Evolutionary conservation across 2,329 filamentous ascomycete species (phyloP).

Genomic region (Cytospora piceae): DNA sequence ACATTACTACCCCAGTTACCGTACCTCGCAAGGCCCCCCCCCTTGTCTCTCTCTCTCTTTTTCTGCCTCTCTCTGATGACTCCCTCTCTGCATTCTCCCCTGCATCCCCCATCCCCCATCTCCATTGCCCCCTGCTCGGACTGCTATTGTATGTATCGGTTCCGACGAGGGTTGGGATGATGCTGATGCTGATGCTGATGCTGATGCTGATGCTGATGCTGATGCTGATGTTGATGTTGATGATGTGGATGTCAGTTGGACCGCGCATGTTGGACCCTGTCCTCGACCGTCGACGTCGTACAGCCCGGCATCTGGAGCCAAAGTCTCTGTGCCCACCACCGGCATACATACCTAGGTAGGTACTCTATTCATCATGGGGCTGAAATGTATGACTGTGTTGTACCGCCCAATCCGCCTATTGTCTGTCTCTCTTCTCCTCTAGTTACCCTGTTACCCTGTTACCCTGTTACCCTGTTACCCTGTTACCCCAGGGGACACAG

Average conservation of each 20-base stretch:
- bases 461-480: no score
- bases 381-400: slow-evolving; percentile 21
- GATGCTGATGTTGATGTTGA: background rate
- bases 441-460: no score
- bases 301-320: slow-evolving; percentile 24
- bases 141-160: background rate
- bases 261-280: background rate
- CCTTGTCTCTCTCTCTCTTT: background rate
- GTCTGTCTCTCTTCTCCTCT: slow-evolving; percentile 13
- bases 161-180: background rate
- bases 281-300: slow-evolving; percentile 11
- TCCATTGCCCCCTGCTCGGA: background rate
- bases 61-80: background rate
- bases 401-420: slow-evolving; percentile 1
- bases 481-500: no score
- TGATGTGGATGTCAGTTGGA: background rate
- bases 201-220: background rate
- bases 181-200: background rate
- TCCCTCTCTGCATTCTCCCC: background rate
- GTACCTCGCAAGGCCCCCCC: background rate
- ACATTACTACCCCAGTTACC: background rate
- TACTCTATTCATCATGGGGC: slow-evolving; percentile 15
- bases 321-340: slow-evolving; percentile 14
- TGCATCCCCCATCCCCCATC: no score
- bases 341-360: background rate